phyloP scores from a whole-genome alignment of 73 alveolate species.

The Paraurostyla sp. region DNA sequence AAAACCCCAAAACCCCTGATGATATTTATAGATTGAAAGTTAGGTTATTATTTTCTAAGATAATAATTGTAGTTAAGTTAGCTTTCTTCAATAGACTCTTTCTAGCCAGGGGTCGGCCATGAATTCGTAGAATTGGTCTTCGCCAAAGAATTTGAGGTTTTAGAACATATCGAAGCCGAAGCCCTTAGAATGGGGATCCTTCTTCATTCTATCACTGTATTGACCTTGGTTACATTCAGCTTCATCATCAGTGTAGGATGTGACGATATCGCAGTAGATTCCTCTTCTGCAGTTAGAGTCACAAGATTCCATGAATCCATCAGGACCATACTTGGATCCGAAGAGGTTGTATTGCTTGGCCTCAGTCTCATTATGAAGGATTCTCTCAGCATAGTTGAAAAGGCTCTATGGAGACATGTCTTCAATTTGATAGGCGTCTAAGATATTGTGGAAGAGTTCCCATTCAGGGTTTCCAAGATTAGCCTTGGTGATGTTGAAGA shows the following conservation, averaged over 20 bases:
- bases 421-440: constrained; percentile 58
- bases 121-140: constrained; percentile 35
- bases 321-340: constrained; percentile 26
- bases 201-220: neutral
- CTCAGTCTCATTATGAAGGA: neutral
- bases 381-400: constrained; percentile 10
- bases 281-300: constrained; percentile 52
- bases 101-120: constrained; percentile 63
- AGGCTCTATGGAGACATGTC: constrained; percentile 63
- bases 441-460: constrained; percentile 47
- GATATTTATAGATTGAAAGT: too few species aligned
- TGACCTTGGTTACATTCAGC: neutral
- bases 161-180: neutral
- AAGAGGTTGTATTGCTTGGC: constrained; percentile 5
- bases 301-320: constrained; percentile 12
- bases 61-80: too few species aligned
- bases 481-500: constrained; percentile 59
- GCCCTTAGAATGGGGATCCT: neutral
- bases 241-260: constrained; percentile 40
- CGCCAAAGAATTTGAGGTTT: neutral
- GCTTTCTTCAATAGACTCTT: too few species aligned
- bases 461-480: constrained; percentile 63
- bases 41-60: too few species aligned
- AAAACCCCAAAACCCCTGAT: too few species aligned
- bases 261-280: constrained; percentile 9